Conservation (phyloP, 139 green algal genomes). For the Zygnema cylindricum region DNA sequence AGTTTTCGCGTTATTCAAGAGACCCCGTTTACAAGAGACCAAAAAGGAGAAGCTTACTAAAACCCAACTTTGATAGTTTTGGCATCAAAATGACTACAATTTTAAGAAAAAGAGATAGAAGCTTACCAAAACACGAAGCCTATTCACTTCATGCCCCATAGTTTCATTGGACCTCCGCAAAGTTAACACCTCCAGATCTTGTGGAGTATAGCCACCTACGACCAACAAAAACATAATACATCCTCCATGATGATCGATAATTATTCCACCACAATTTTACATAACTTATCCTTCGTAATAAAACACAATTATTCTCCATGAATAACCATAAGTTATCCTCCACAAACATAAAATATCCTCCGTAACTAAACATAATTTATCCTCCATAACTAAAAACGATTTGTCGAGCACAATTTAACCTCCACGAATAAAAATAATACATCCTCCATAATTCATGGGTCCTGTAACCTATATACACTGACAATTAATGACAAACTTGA, state of each 20-base stretch:
- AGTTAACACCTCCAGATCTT: neutral
- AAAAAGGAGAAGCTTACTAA: too few species aligned
- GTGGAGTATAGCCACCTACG: neutral
- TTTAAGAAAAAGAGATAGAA: too few species aligned
- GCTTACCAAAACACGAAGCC: conserved; percentile 26
- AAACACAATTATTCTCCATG: neutral
- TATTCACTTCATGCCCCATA: conserved; percentile 32
- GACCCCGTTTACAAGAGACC: too few species aligned
- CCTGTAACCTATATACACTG: too few species aligned
- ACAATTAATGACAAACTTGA: too few species aligned
- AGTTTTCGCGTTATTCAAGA: too few species aligned
- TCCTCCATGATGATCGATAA: neutral
- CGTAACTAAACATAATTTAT: neutral
- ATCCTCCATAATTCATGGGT: too few species aligned
- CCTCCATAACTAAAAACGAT: neutral
- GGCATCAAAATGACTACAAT: too few species aligned
- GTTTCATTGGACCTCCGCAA: conserved; percentile 14
- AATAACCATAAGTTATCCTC: neutral
- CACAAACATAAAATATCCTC: neutral
- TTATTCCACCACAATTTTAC: neutral
- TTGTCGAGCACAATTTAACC: neutral
- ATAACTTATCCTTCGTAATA: neutral
- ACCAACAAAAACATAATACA: neutral
- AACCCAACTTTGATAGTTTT: too few species aligned
- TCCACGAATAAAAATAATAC: too few species aligned